Base-by-base conservation (phyloP, 805 yeast species). In the Wickerhamomyces chambardii region DNA sequence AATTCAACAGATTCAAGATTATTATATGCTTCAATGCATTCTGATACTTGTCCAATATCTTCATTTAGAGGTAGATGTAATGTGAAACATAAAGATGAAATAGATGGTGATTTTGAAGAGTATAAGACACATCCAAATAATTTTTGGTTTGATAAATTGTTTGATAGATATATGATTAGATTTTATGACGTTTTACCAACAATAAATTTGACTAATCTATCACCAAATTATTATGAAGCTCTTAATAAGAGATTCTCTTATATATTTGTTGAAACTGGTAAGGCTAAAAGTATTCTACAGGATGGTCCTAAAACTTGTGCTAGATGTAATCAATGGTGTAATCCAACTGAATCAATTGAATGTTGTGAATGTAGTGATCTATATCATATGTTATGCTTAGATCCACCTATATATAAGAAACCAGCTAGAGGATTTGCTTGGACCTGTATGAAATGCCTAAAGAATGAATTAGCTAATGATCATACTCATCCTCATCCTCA, bases 371-470 rank as follows among this genome's bases (percentile, higher is more conserved):
- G 97, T 55, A 64, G 66, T 11, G 66, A 70, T 15, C 64, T 64
- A 39, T 85, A 77, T 45, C 97, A 89, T 59, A 73, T 87, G 74
- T 64, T 75, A 27, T 89, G 97, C 50, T 69, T 87, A 32, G 84
- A 81, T 40, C 96, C 96, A 1, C 96, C 96, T 1, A 57, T 86
- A 28, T 53, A 72, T 35, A 73, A 73, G 42, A 84, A 84, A 48
- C 96, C 95, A 1, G 78, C 84, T 30, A 62, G 94, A 38, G 95
- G 95, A 1, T 83, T 85, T 51, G 84, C 86, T 8, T 89, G 96
- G 96, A 71, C 85, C 18, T 87, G 97, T 63, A 89, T 84, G 21
- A 53, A 63, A 5, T 87, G 97, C 59, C 67, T 79, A n/a, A 71
- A 74, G 44, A 68, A 63, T 24, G 22, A 19, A 19, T 8, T 8